Conservation (phyloP, 75 land plant species). For the Picea glauca region DNA sequence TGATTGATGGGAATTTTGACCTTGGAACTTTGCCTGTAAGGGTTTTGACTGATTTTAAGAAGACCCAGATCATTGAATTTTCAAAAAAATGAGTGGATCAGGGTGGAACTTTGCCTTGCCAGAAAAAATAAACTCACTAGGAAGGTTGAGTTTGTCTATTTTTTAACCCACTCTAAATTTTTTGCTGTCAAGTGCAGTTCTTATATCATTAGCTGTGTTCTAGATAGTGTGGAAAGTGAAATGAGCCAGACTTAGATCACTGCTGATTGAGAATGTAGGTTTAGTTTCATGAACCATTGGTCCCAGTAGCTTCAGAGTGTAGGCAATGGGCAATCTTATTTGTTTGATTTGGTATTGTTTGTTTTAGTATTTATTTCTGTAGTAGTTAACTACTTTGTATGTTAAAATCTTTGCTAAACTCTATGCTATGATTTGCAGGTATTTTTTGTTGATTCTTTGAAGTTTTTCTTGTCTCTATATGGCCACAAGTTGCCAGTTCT, state of each 20-base stretch:
- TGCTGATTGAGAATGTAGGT: background rate
- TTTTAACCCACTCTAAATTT: background rate
- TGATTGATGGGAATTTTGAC: too few species aligned
- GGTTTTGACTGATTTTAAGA: too few species aligned
- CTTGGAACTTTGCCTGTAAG: too few species aligned
- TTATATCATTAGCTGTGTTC: background rate
- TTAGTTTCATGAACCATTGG: background rate
- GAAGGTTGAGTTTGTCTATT: too few species aligned
- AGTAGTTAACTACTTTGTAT: background rate
- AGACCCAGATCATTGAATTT: too few species aligned
- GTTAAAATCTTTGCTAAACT: background rate
- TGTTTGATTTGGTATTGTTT: background rate
- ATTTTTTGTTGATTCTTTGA: slow-evolving; percentile 79
- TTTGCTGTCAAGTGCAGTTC: background rate
- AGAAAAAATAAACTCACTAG: too few species aligned
- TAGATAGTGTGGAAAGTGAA: background rate
- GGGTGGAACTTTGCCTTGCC: too few species aligned
- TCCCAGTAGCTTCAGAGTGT: background rate
- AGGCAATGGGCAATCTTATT: background rate
- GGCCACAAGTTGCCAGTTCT: slow-evolving; percentile 96
- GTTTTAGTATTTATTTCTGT: background rate
- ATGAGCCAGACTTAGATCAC: background rate
- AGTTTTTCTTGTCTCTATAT: slow-evolving; percentile 79
- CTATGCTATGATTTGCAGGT: slow-evolving; percentile 46
- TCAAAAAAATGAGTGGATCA: too few species aligned